These are phyloP conservation scores for Russula ochroleuca DNA, from an alignment of 768 basidiomycete genomes.

Conservation along the genomic window DNA sequence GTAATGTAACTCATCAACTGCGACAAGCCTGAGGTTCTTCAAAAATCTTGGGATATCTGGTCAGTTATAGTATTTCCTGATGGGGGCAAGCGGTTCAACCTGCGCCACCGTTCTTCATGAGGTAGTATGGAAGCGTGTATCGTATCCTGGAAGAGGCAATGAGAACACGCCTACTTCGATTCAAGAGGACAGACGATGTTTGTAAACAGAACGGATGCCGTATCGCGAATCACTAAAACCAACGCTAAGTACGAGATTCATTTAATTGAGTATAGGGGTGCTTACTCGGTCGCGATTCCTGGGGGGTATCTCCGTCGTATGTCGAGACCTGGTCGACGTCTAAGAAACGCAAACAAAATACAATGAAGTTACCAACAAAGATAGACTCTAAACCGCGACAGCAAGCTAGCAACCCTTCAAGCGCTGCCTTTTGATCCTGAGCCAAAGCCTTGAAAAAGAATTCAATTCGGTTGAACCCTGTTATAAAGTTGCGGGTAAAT, in stretches of 20 bases:
- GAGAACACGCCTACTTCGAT: slow-evolving; percentile 7
- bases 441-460: slow-evolving; percentile 63
- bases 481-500: not conserved
- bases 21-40: slow-evolving; percentile 70
- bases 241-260: not conserved
- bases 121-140: slow-evolving; percentile 82
- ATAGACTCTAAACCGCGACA: slow-evolving; percentile 62
- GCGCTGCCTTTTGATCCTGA: slow-evolving; percentile 74
- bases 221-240: slow-evolving; percentile 58
- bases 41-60: slow-evolving; percentile 52
- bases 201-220: slow-evolving; percentile 77
- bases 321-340: slow-evolving; percentile 51
- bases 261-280: not conserved
- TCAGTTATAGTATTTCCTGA: slow-evolving; percentile 16
- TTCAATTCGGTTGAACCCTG: not conserved
- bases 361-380: slow-evolving; percentile 37
- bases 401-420: slow-evolving; percentile 59
- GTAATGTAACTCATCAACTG: slow-evolving; percentile 84
- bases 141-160: slow-evolving; percentile 54
- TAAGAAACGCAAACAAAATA: not conserved
- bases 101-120: slow-evolving; percentile 79
- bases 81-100: slow-evolving; percentile 36
- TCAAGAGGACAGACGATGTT: slow-evolving; percentile 58
- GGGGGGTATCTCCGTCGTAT: slow-evolving; percentile 86
- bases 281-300: slow-evolving; percentile 58